These are phyloP conservation scores for Kurtzmaniella quercitrusa DNA, from an alignment of 1,139 yeast genomes.

Conservation along the genomic window DNA sequence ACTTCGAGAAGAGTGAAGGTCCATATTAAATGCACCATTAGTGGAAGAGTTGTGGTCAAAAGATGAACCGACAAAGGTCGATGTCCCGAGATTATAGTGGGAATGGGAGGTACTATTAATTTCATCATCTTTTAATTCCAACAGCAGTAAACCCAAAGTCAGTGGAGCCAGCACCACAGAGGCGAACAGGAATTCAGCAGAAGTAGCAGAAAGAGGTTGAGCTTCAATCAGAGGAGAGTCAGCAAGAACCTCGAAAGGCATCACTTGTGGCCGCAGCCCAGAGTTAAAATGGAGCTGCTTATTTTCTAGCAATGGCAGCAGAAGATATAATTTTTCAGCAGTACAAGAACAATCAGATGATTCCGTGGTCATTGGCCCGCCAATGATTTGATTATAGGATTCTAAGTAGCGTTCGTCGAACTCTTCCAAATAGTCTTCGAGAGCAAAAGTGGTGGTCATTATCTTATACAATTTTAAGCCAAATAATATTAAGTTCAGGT, in stretches of 20 bases:
- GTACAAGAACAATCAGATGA: not conserved
- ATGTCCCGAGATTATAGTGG: not conserved
- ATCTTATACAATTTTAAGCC: not conserved
- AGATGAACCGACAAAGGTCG: not conserved
- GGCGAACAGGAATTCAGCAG: not conserved
- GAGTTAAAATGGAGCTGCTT: not conserved
- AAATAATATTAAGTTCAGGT: too few species aligned
- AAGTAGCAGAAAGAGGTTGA: not conserved
- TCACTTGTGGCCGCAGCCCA: not conserved
- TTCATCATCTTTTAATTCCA: not conserved
- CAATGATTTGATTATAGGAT: slow-evolving; percentile 8
- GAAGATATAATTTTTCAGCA: not conserved
- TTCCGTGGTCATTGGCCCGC: slow-evolving; percentile 2
- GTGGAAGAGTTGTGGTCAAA: not conserved
- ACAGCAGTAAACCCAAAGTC: not conserved
- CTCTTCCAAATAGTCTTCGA: slow-evolving; percentile 20
- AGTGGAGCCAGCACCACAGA: not conserved
- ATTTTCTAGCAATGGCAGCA: slow-evolving; percentile 1
- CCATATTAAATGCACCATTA: not conserved
- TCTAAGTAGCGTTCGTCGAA: slow-evolving; percentile 12
- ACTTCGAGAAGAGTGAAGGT: not conserved
- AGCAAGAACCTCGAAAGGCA: not conserved
- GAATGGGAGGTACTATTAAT: not conserved
- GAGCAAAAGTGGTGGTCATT: slow-evolving; percentile 6
- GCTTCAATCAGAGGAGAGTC: not conserved